Percentiles rank a stretch among this genome's conserved stretches.
phyloP scores from a whole-genome alignment of 306 rosid genomes.

The Datisca glomerata region DNA sequence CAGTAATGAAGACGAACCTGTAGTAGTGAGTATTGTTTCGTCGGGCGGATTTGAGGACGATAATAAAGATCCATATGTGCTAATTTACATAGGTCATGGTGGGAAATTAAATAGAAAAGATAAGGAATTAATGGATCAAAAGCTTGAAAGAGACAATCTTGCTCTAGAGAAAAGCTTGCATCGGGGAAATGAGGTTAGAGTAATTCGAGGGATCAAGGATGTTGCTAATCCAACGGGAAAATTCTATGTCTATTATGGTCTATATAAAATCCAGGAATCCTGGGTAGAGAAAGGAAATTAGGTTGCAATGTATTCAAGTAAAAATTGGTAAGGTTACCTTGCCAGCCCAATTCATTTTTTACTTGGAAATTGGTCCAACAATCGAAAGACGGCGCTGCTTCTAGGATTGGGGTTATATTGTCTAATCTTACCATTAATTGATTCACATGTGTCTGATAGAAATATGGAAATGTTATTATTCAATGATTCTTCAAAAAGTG shows the following conservation, averaged over 20 bases:
- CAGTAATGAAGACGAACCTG: constrained; percentile 65
- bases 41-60: constrained; percentile 89
- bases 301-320: constrained; percentile 84
- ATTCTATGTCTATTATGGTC: constrained; percentile 86
- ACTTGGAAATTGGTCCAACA: constrained; percentile 69
- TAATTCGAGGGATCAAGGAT: constrained; percentile 67
- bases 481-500: no score
- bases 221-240: constrained; percentile 41
- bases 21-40: constrained; percentile 87
- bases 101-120: constrained; percentile 44
- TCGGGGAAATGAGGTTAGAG: constrained; percentile 71
- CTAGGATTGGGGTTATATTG: constrained; percentile 68
- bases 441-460: no score
- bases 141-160: constrained; percentile 96
- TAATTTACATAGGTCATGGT: constrained; percentile 92
- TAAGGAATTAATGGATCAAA: constrained; percentile 67
- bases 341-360: constrained; percentile 57
- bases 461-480: no score
- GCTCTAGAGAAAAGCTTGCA: constrained; percentile 76
- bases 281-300: constrained; percentile 76
- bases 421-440: constrained; percentile 93
- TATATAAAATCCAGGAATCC: constrained; percentile 67
- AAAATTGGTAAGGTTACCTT: constrained; percentile 46
- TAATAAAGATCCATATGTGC: constrained; percentile 53
- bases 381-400: constrained; percentile 48